Evolutionary conservation across 2,329 filamentous ascomycete species (phyloP).

Genomic region (Chaetomium sp.): DNA sequence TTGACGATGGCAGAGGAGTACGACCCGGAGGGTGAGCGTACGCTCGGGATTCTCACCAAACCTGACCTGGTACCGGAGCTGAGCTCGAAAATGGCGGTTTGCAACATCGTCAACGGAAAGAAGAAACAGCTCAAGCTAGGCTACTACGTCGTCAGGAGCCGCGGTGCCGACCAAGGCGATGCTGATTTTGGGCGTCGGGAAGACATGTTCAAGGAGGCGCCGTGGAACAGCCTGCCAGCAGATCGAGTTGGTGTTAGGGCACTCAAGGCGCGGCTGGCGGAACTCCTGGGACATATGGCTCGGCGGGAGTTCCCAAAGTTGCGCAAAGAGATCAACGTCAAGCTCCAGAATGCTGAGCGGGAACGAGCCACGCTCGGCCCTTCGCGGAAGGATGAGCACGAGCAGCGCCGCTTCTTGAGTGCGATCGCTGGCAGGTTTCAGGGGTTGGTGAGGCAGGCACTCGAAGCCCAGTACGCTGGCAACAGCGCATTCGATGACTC

Average conservation of each 20-base stretch:
- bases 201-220: slow-evolving; percentile 13
- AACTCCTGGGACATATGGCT: slow-evolving; percentile 26
- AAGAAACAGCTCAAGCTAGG: slow-evolving; percentile 38
- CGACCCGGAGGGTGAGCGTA: slow-evolving; percentile 37
- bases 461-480: slow-evolving; percentile 32
- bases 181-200: slow-evolving; percentile 7
- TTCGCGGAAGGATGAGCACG: slow-evolving; percentile 12
- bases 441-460: slow-evolving; percentile 24
- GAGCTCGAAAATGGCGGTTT: slow-evolving; percentile 32
- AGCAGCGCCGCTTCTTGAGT: slow-evolving; percentile 32
- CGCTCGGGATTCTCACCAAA: slow-evolving; percentile 50
- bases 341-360: slow-evolving; percentile 2
- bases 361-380: slow-evolving; percentile 11
- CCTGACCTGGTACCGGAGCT: slow-evolving; percentile 47
- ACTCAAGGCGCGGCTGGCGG: slow-evolving; percentile 21
- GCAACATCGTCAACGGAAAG: slow-evolving; percentile 38
- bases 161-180: slow-evolving; percentile 26
- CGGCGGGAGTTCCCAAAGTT: slow-evolving; percentile 26
- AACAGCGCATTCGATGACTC: slow-evolving; percentile 26
- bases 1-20: slow-evolving; percentile 33
- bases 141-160: slow-evolving; percentile 44
- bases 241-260: slow-evolving; percentile 23
- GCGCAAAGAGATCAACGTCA: slow-evolving; percentile 17
- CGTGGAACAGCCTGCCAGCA: slow-evolving; percentile 19
- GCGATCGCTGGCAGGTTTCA: slow-evolving; percentile 31